A percentile compares a stretch with the other conserved stretches of the same genome.
Evolutionary conservation across 306 rosid genomes (phyloP).

Genomic region (Nissolia schottii): DNA sequence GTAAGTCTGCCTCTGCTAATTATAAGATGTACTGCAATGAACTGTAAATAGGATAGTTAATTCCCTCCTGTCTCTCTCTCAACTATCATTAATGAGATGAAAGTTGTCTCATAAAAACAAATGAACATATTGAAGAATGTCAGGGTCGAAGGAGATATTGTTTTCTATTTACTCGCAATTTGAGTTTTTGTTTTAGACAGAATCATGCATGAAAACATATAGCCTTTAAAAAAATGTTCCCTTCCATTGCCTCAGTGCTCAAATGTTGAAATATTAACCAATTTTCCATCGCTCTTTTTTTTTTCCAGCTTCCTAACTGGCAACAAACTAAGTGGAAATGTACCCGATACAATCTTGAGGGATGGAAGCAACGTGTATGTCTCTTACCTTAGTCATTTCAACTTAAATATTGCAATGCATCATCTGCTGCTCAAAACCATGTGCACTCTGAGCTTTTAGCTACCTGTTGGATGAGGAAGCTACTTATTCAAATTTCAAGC

Average conservation of each 20-base stretch:
- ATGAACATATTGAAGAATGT: not conserved
- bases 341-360: conserved; percentile 60
- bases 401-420: conserved; percentile 12
- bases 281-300: conserved; percentile 2
- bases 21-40: not conserved
- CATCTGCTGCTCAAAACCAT: not conserved
- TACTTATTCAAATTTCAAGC: conserved; percentile 2
- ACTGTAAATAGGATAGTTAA: not conserved
- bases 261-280: conserved; percentile 12
- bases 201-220: not conserved
- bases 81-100: conserved; percentile 12
- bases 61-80: conserved; percentile 2
- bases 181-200: conserved; percentile 1
- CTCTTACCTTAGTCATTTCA: conserved; percentile 25
- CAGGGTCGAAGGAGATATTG: not conserved
- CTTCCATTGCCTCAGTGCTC: conserved; percentile 16
- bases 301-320: conserved; percentile 65
- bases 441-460: not conserved
- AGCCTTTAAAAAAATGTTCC: not conserved
- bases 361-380: conserved; percentile 72
- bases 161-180: not conserved
- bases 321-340: conserved; percentile 62
- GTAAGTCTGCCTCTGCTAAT: conserved; percentile 44
- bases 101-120: not conserved
- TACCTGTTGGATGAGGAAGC: not conserved